Evolutionary conservation across 106 monocot species (phyloP), one percentile per base, ranked within the genome.

Genomic region (Dactylorhiza incarnata): DNA sequence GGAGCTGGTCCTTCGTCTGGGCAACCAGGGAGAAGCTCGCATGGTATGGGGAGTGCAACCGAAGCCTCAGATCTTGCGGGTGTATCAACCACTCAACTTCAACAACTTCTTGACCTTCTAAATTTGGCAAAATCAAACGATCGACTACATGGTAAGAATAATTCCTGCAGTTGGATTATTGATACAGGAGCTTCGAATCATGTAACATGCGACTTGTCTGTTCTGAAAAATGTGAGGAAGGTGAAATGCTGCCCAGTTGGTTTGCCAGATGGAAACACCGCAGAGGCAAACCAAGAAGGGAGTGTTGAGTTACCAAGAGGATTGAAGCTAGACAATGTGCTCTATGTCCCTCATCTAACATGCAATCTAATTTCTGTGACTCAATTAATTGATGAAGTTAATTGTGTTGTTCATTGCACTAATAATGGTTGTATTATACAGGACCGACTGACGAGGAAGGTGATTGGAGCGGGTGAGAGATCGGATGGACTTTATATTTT

Each of bases 341-440:
- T 71, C 16, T 71, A 14, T 71, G 43, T 71, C 29, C 71, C 71
- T 9, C 23, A 70, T 37, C 37, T 70, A 70, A 25, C 29, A 25
- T 70, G 69, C 45, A 70, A 70, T 70, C 37, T 70, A 70, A 70
- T 70, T 70, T 70, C 45, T 25, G 69, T 70, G 23, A 37, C 69
- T 37, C 69, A 70, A 70, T 43, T 70, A 25, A 70, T 37, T 22
- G 45, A 70, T 70, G 29, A 70, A 5, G 7, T 10, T 11, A 70
- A 44, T 43, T 70, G 69, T 9, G 23, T 44, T 70, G 69, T 70
- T 2, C 69, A 44, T 1, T 70, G 29, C 29, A 70, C 4, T 70
- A 37, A 25, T 44, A 70, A 70, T 11, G 14, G 29, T 37, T 70
- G 69, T 70, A 26, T n/a, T 72, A 72, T 72, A 72, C 72, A 72